Evolutionary conservation across 768 basidiomycete genomes (phyloP).

Genomic region (Xerocomellus chrysenteron): DNA sequence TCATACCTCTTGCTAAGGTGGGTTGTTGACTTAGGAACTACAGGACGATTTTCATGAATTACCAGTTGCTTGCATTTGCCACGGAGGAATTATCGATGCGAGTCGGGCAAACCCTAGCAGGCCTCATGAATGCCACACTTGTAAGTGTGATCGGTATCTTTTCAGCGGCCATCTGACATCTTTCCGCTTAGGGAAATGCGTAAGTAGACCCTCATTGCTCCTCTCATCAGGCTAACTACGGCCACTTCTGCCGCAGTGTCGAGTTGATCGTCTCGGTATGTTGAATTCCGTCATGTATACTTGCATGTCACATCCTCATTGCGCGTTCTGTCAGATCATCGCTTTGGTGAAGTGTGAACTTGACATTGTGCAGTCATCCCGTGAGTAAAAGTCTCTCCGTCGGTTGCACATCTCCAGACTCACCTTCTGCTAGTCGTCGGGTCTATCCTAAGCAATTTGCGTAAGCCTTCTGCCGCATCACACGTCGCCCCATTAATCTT

Average conservation of each 20-base stretch:
- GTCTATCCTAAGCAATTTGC: slow-evolving; percentile 75
- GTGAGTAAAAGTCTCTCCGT: slow-evolving; percentile 41
- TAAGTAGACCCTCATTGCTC: slow-evolving; percentile 9
- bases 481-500: not conserved
- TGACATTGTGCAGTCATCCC: slow-evolving; percentile 74
- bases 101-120: slow-evolving; percentile 81
- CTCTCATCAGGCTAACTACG: not conserved
- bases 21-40: not conserved
- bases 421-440: slow-evolving; percentile 59
- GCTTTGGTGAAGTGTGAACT: slow-evolving; percentile 83
- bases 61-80: slow-evolving; percentile 73
- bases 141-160: slow-evolving; percentile 37
- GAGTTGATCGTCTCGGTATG: slow-evolving; percentile 69
- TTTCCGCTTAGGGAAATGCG: slow-evolving; percentile 30
- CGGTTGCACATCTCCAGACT: not conserved
- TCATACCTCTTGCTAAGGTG: slow-evolving; percentile 83
- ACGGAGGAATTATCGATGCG: slow-evolving; percentile 83
- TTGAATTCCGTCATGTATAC: not conserved
- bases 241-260: slow-evolving; percentile 33
- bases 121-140: slow-evolving; percentile 82
- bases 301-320: not conserved
- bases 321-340: slow-evolving; percentile 51
- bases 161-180: not conserved
- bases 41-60: not conserved
- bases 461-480: slow-evolving; percentile 33